These are phyloP conservation scores for Porphyridium purpureum DNA, from an alignment of 23 red algal species.

Conservation along the genomic window DNA sequence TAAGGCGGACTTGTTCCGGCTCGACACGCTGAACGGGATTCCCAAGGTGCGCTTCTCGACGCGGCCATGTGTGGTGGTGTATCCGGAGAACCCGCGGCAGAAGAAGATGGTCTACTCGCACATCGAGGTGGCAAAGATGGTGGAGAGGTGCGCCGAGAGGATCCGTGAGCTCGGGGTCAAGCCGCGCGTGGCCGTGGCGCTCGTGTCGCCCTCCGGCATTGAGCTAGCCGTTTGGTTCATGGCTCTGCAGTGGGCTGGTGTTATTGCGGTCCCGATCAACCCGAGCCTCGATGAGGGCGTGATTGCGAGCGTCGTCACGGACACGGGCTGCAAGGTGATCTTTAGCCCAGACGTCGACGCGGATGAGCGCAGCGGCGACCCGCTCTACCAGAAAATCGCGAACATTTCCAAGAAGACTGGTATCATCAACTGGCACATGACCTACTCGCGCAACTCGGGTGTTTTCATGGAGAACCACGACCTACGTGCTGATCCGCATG, in stretches of 20 bases:
- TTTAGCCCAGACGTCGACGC: neutral
- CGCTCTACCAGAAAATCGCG: too few species aligned
- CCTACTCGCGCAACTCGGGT: neutral
- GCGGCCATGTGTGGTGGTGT: too few species aligned
- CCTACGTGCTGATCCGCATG: neutral
- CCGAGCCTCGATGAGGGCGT: neutral
- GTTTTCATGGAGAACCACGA: neutral
- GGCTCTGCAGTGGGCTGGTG: neutral
- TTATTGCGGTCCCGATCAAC: neutral
- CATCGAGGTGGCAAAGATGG: constrained; percentile 1
- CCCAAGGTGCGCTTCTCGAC: too few species aligned
- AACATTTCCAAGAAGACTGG: neutral
- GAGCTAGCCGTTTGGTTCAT: neutral
- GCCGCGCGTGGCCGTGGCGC: neutral
- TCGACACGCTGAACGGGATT: too few species aligned
- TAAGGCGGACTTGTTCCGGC: too few species aligned
- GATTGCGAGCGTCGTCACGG: neutral
- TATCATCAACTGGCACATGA: neutral
- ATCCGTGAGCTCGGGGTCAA: neutral
- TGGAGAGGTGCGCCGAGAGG: neutral
- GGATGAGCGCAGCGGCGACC: neutral
- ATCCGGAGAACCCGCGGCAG: neutral
- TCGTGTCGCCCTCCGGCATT: neutral
- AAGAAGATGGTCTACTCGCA: neutral
- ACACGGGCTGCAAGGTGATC: neutral